Percentiles rank a stretch among this genome's conserved stretches.
Evolutionary conservation across 768 basidiomycete genomes (phyloP).

Genomic region (Lentinula lateritia): DNA sequence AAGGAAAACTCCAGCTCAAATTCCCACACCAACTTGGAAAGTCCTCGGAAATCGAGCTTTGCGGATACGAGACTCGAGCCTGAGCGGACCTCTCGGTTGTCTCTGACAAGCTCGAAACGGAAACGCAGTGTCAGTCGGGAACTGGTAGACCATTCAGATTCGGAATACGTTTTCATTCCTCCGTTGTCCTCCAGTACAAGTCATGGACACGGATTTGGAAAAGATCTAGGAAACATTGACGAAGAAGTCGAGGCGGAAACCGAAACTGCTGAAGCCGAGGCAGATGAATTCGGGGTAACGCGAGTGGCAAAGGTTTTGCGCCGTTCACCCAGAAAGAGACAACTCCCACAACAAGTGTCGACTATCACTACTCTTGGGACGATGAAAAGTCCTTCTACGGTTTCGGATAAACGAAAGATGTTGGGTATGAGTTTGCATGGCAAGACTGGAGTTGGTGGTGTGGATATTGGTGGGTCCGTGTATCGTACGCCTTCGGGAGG

Average conservation of each 20-base stretch:
- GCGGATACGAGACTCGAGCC: not conserved
- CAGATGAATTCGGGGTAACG: not conserved
- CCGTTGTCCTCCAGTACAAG: not conserved
- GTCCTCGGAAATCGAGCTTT: not conserved
- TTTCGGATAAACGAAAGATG: conserved; percentile 1
- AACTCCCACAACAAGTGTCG: not conserved
- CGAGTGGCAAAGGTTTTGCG: not conserved
- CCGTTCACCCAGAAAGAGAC: not conserved
- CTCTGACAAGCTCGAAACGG: not conserved
- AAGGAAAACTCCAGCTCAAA: not conserved
- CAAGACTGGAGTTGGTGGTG: not conserved
- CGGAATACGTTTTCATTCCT: not conserved
- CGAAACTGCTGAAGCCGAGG: not conserved
- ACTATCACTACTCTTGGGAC: not conserved
- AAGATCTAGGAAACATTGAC: not conserved
- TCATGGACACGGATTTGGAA: not conserved
- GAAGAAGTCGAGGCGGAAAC: not conserved
- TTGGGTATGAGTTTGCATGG: not conserved
- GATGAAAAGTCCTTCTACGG: not conserved
- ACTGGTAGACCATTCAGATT: not conserved
- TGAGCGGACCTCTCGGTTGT: not conserved
- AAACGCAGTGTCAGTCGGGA: conserved; percentile 1
- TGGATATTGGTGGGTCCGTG: not conserved
- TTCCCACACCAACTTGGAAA: not conserved
- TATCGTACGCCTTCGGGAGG: not conserved